These are phyloP conservation scores for Glycyrrhiza uralensis DNA, from an alignment of 306 rosid genomes.

Conservation along the genomic window DNA sequence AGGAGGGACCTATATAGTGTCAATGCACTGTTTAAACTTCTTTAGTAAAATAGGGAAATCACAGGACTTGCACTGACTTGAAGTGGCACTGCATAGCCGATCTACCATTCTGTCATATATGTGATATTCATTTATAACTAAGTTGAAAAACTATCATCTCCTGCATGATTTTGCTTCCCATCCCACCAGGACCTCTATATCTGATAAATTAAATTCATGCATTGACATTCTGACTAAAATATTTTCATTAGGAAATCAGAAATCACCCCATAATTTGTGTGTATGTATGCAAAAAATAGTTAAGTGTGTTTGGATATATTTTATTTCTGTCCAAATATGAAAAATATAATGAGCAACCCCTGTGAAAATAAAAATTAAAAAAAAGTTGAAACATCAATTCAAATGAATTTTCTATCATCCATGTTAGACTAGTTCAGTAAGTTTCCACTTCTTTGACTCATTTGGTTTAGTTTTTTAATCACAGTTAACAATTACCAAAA, in stretches of 20 bases:
- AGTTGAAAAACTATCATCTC: background rate
- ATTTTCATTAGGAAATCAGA: background rate
- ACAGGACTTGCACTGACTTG: conserved; percentile 6
- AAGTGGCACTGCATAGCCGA: background rate
- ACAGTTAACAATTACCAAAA: background rate
- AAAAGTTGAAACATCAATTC: no score
- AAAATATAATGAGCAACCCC: background rate
- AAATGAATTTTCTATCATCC: no score
- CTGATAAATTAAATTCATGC: background rate
- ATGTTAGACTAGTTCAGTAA: background rate
- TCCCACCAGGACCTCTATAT: background rate
- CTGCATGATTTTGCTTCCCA: conserved; percentile 14
- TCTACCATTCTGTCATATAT: conserved; percentile 23
- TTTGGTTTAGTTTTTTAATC: background rate
- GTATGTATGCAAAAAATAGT: background rate
- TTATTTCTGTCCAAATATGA: background rate
- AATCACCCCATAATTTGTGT: background rate
- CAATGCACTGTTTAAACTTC: conserved; percentile 12
- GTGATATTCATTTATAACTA: conserved; percentile 29
- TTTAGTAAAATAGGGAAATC: background rate
- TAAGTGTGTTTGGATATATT: background rate
- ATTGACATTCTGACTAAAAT: background rate
- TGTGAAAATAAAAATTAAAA: no score
- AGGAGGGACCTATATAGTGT: conserved; percentile 10
- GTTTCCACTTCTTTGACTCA: background rate